Percentiles rank a stretch among this genome's conserved stretches.
Conservation (phyloP, 202 grass and related monocot species). For the Setaria viridis region DNA sequence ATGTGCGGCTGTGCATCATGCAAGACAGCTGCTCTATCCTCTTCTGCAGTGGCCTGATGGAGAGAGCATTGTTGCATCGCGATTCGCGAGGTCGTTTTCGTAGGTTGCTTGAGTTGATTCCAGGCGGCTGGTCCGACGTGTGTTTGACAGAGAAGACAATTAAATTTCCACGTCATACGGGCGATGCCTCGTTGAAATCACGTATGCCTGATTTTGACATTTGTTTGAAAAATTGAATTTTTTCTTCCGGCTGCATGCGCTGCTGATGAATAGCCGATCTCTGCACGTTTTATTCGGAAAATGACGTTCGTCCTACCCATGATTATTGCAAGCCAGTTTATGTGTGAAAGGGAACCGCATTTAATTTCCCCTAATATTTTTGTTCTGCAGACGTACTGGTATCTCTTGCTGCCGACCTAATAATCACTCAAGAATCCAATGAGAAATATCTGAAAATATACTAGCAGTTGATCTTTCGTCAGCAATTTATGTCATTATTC, state of each 20-base stretch:
- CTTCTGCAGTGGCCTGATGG: not conserved
- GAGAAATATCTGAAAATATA: not conserved
- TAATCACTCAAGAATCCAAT: not conserved
- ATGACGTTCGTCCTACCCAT: constrained; percentile 17
- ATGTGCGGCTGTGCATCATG: not conserved
- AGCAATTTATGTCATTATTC: not conserved
- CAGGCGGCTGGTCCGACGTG: constrained; percentile 44
- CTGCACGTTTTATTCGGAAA: constrained; percentile 4
- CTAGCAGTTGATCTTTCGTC: not conserved
- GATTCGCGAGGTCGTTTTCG: constrained; percentile 39
- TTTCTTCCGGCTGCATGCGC: not conserved
- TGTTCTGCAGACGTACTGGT: not conserved
- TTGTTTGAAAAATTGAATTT: not conserved
- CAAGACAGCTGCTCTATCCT: not conserved
- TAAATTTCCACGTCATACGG: constrained; percentile 32
- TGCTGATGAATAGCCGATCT: not conserved
- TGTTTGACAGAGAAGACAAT: constrained; percentile 25
- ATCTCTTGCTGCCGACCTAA: not conserved
- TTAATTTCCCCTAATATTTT: not conserved
- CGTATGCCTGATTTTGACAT: constrained; percentile 45
- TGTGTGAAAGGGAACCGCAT: not conserved
- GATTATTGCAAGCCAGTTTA: not conserved
- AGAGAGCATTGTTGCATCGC: not conserved
- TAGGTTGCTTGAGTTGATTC: not conserved
- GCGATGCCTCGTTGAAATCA: constrained; percentile 27